Evolutionary conservation across 305 asterid genomes (phyloP).

Genomic region (Ajuga reptans): DNA sequence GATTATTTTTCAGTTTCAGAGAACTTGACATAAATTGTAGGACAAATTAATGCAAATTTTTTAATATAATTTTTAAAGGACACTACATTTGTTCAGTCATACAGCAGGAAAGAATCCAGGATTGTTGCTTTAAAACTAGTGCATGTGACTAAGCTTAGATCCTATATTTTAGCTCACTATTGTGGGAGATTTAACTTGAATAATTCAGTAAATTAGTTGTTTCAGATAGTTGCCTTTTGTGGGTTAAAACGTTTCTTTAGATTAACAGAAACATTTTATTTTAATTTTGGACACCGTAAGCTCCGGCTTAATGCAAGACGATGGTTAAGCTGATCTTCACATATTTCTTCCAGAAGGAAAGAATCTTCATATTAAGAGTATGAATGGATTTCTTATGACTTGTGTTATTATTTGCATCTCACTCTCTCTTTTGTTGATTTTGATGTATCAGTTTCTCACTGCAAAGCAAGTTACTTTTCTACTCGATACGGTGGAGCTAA

Average conservation of each 20-base stretch:
- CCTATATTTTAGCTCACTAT: not conserved
- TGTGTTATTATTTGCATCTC: too few species aligned
- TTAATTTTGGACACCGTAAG: not conserved
- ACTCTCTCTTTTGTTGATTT: not conserved
- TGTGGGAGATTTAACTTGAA: not conserved
- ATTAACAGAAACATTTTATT: not conserved
- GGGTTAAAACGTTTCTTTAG: not conserved
- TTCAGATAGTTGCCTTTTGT: not conserved
- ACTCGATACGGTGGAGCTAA: constrained; percentile 43
- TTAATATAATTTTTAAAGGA: not conserved
- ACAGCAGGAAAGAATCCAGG: not conserved
- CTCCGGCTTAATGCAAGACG: not conserved
- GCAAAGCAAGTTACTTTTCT: constrained; percentile 36
- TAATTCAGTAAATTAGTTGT: not conserved
- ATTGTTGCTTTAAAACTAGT: not conserved
- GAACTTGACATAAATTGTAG: not conserved
- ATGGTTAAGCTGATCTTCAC: not conserved
- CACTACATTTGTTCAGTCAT: not conserved
- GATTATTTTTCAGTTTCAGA: not conserved
- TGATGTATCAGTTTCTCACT: constrained; percentile 34
- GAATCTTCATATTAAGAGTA: not conserved
- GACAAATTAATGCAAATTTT: not conserved
- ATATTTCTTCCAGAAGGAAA: not conserved
- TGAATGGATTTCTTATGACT: not conserved
- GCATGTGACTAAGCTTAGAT: not conserved